phyloP scores from a whole-genome alignment of 345 rosid species.

The Brassica rapa region DNA sequence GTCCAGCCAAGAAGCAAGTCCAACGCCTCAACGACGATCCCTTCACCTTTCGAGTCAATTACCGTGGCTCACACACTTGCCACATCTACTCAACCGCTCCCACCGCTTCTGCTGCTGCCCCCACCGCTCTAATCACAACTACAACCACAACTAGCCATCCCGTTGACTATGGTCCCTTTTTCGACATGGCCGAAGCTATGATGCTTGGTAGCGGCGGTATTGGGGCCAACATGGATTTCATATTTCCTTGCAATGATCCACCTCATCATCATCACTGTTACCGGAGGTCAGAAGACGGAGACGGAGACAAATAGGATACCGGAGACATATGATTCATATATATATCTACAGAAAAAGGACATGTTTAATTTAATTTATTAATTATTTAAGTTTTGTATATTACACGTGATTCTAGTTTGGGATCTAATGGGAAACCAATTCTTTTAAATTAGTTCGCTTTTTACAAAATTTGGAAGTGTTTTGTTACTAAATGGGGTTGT shows the following conservation, averaged over 20 bases:
- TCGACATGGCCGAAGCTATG: slow-evolving; percentile 29
- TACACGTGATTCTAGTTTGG: slow-evolving; percentile 10
- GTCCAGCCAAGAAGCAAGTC: slow-evolving; percentile 88
- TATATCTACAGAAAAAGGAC: background rate
- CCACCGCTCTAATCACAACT: slow-evolving; percentile 1
- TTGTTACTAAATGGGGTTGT: slow-evolving; percentile 4
- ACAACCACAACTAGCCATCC: slow-evolving; percentile 4
- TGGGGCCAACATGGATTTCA: slow-evolving; percentile 30
- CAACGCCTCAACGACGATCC: slow-evolving; percentile 77
- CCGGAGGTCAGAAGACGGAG: background rate
- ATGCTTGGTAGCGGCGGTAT: slow-evolving; percentile 24
- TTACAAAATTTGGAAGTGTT: background rate
- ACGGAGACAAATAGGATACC: slow-evolving; percentile 3
- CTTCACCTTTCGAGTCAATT: slow-evolving; percentile 55
- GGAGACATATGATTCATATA: background rate
- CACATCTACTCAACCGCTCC: slow-evolving; percentile 54
- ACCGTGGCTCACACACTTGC: slow-evolving; percentile 74
- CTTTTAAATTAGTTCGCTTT: slow-evolving; percentile 15
- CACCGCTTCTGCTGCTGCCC: background rate
- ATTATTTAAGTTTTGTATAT: background rate
- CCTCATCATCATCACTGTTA: slow-evolving; percentile 13
- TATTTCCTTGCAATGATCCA: slow-evolving; percentile 28
- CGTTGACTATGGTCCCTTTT: slow-evolving; percentile 15
- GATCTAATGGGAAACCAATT: slow-evolving; percentile 4
- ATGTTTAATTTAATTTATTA: background rate